These are phyloP conservation scores for Candida ovalis DNA, from an alignment of 805 yeast genomes.

Conservation along the genomic window DNA sequence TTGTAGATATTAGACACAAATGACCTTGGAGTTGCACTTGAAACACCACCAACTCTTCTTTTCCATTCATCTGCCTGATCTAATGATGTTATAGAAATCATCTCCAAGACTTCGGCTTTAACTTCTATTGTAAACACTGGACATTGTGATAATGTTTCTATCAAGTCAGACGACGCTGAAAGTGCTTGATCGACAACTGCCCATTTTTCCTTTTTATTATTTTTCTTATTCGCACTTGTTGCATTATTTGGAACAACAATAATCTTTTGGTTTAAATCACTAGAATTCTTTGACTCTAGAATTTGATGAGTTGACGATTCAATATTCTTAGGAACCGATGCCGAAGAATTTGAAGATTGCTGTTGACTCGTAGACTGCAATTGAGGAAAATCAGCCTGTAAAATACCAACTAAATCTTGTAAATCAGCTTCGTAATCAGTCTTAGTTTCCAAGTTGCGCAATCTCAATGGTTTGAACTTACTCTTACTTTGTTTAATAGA, in stretches of 20 bases:
- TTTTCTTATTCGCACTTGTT: slow-evolving; percentile 70
- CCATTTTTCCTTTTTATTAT: slow-evolving; percentile 74
- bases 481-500: slow-evolving; percentile 26
- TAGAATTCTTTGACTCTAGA: background rate
- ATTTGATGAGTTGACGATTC: background rate
- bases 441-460: slow-evolving; percentile 57
- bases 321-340: background rate
- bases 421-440: slow-evolving; percentile 71
- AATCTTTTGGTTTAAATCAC: slow-evolving; percentile 46
- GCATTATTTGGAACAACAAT: slow-evolving; percentile 75
- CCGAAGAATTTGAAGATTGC: background rate
- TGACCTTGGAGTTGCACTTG: slow-evolving; percentile 76
- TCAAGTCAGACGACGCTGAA: slow-evolving; percentile 50
- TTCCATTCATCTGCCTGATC: slow-evolving; percentile 77
- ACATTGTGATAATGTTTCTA: slow-evolving; percentile 55
- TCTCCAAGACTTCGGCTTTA: slow-evolving; percentile 79
- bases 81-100: slow-evolving; percentile 75
- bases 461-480: slow-evolving; percentile 70
- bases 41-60: slow-evolving; percentile 76
- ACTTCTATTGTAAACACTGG: slow-evolving; percentile 79
- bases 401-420: slow-evolving; percentile 54
- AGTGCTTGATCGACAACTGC: slow-evolving; percentile 70
- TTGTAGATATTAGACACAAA: slow-evolving; percentile 72
- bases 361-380: background rate
- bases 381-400: slow-evolving; percentile 26